These are phyloP conservation scores for Boletus edulis DNA, from an alignment of 768 basidiomycete species.

Conservation along the genomic window DNA sequence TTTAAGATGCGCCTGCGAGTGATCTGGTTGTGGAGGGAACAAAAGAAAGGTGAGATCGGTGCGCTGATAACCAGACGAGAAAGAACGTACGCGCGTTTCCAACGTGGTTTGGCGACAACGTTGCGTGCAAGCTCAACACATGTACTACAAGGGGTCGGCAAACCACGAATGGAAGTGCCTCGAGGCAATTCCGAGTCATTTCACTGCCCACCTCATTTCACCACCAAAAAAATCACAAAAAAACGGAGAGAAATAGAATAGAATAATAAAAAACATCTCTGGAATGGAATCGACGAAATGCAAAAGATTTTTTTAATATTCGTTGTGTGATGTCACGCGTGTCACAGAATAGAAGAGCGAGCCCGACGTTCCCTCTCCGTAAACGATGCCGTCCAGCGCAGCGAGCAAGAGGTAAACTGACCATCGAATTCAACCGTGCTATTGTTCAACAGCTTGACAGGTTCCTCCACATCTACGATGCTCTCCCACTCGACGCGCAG, in stretches of 20 bases:
- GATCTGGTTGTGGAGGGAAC: constrained; percentile 13
- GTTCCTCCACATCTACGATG: constrained; percentile 45
- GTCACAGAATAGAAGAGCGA: no score
- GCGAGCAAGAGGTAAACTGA: constrained; percentile 14
- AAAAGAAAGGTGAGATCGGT: constrained; percentile 34
- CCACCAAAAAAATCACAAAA: no score
- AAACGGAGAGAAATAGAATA: no score
- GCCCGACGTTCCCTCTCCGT: no score
- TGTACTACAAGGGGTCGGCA: constrained; percentile 17
- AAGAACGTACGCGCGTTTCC: constrained; percentile 52
- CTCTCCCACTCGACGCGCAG: constrained; percentile 54
- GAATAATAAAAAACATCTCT: no score
- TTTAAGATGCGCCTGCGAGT: constrained; percentile 8
- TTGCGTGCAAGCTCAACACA: constrained; percentile 32
- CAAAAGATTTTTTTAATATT: no score
- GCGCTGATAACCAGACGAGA: constrained; percentile 28
- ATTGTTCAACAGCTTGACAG: constrained; percentile 26
- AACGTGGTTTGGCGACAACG: constrained; percentile 53
- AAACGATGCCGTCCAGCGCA: constrained; percentile 11
- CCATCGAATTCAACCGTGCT: background rate
- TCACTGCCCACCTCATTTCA: no score
- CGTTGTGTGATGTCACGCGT: no score
- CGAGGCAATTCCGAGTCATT: constrained; percentile 26
- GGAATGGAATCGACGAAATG: no score
- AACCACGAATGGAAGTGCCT: constrained; percentile 53